Conservation (phyloP, 1,284 basidiomycete genomes). For the Sparassis latifolia region DNA sequence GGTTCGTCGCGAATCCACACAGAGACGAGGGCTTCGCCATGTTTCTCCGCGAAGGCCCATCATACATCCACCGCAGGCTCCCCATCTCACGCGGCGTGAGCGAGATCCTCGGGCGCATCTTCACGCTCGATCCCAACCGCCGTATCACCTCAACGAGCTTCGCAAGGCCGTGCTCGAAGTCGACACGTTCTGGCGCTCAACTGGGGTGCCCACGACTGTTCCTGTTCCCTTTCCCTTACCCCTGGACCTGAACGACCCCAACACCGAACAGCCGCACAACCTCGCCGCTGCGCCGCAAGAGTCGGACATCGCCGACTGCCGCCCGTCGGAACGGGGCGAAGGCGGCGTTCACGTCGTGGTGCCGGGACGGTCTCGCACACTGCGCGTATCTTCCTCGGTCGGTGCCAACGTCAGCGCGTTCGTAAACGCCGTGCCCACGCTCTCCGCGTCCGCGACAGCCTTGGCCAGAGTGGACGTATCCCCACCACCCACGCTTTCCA, state of each 20-base stretch:
- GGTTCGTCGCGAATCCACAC: slow-evolving; percentile 46
- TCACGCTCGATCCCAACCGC: slow-evolving; percentile 18
- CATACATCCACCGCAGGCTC: slow-evolving; percentile 41
- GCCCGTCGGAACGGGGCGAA: neutral
- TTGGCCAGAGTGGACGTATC: neutral
- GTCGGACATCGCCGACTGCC: slow-evolving; percentile 9
- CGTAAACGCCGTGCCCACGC: slow-evolving; percentile 1
- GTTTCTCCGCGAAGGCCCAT: slow-evolving; percentile 38
- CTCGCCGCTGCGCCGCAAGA: slow-evolving; percentile 1
- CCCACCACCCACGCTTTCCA: neutral
- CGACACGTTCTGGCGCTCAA: slow-evolving; percentile 18
- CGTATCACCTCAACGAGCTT: slow-evolving; percentile 22
- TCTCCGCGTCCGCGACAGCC: neutral
- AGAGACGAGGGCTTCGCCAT: slow-evolving; percentile 51
- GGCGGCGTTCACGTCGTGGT: neutral
- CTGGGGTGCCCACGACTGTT: no score
- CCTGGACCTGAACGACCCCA: neutral
- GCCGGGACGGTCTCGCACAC: slow-evolving; percentile 6
- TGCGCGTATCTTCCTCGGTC: no score
- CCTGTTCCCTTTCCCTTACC: no score
- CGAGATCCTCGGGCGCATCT: slow-evolving; percentile 27
- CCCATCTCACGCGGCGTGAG: slow-evolving; percentile 38
- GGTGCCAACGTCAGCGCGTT: neutral
- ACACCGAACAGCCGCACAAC: neutral
- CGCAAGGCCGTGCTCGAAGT: slow-evolving; percentile 17